These are phyloP conservation scores for Eucalyptus marginata DNA, from an alignment of 345 rosid genomes.

Conservation along the genomic window DNA sequence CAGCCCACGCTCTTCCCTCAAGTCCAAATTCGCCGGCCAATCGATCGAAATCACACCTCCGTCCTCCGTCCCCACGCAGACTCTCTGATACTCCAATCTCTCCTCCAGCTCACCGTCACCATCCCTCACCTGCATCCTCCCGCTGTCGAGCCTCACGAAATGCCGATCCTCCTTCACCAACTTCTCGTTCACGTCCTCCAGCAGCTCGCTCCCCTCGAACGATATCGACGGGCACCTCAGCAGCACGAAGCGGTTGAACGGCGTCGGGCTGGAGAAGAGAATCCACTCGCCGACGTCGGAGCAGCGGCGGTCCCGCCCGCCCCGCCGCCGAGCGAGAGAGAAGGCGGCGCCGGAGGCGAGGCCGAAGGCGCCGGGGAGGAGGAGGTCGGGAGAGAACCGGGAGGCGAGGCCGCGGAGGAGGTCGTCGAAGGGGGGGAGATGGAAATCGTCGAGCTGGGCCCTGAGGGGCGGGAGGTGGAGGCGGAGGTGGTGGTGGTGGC, in stretches of 20 bases:
- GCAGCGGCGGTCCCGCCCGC: neutral
- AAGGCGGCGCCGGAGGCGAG: slow-evolving; percentile 54
- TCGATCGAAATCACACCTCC: slow-evolving; percentile 84
- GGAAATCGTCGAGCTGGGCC: neutral
- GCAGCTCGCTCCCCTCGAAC: slow-evolving; percentile 28
- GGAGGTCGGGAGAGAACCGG: slow-evolving; percentile 10
- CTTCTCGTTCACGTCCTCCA: slow-evolving; percentile 51
- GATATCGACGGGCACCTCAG: slow-evolving; percentile 76
- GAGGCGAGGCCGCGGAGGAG: slow-evolving; percentile 16
- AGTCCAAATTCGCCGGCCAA: slow-evolving; percentile 78
- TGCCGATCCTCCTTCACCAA: slow-evolving; percentile 73
- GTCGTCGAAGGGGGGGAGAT: slow-evolving; percentile 14
- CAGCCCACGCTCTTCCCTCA: slow-evolving; percentile 66
- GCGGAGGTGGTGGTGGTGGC: neutral
- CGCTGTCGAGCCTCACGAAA: slow-evolving; percentile 55
- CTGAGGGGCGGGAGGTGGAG: slow-evolving; percentile 17
- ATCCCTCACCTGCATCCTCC: slow-evolving; percentile 26
- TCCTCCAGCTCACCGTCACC: slow-evolving; percentile 2
- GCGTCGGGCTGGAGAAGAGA: slow-evolving; percentile 70
- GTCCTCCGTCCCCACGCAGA: slow-evolving; percentile 51
- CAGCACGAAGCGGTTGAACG: slow-evolving; percentile 80
- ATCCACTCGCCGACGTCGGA: slow-evolving; percentile 68
- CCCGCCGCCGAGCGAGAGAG: slow-evolving; percentile 2
- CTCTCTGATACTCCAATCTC: slow-evolving; percentile 63
- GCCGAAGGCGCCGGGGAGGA: slow-evolving; percentile 39